phyloP scores from a whole-genome alignment of 2,329 filamentous ascomycete species.

The Aspergillus bombycis region DNA sequence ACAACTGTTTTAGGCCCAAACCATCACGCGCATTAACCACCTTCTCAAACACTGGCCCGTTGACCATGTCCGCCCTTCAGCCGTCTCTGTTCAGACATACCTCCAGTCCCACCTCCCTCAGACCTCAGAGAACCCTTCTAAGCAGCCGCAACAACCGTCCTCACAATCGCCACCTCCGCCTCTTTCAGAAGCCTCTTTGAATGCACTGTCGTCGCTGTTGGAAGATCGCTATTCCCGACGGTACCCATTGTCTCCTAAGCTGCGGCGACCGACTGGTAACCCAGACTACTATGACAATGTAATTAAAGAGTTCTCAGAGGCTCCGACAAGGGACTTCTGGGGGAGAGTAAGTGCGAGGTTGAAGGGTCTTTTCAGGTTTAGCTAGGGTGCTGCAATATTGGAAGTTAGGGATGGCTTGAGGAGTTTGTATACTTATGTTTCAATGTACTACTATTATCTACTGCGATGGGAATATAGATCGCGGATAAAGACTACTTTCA shows the following conservation, averaged over 20 bases:
- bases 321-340: slow-evolving; percentile 53
- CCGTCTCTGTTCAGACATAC: slow-evolving; percentile 49
- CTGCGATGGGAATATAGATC: background rate
- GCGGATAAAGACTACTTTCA: background rate
- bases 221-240: slow-evolving; percentile 60
- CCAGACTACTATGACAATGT: slow-evolving; percentile 57
- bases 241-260: slow-evolving; percentile 51
- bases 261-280: slow-evolving; percentile 55
- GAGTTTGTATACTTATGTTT: slow-evolving; percentile 6
- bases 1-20: slow-evolving; percentile 29
- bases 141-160: slow-evolving; percentile 18
- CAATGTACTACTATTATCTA: slow-evolving; percentile 5
- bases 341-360: slow-evolving; percentile 50
- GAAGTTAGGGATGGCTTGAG: background rate
- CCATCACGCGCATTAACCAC: slow-evolving; percentile 41
- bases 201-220: slow-evolving; percentile 63
- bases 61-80: slow-evolving; percentile 48
- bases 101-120: slow-evolving; percentile 38
- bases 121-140: slow-evolving; percentile 21
- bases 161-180: slow-evolving; percentile 19
- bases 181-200: slow-evolving; percentile 48
- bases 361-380: slow-evolving; percentile 52
- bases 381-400: slow-evolving; percentile 14
- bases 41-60: slow-evolving; percentile 49
- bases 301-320: slow-evolving; percentile 57